Evolutionary conservation across 805 yeast genomes (phyloP), one percentile per base, ranked within the genome.

Genomic region (Monosporozyma unispora): DNA sequence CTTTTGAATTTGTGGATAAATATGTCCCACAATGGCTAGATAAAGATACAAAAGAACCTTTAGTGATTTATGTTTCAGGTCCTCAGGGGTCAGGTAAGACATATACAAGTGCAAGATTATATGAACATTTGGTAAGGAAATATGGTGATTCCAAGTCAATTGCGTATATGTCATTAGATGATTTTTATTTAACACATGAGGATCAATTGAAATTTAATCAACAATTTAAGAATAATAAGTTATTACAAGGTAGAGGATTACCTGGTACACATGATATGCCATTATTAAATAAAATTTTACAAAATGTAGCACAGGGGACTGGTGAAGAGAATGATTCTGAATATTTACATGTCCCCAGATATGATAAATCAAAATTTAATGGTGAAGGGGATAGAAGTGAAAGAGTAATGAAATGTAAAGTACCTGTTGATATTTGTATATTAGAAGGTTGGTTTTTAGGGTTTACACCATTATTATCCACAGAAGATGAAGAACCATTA

Each of bases 401-500:
- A 0, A 57, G 49, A 7, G 52, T 56, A 0, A 53, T 69, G 2
- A 48, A 57, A 3, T 62, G 67, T 4, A 57, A 58, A 0, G 50
- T 52, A 1, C 75, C 77, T 2, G 71, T 79, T 3, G 87, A 85
- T 57, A 75, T 89, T 3, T 74, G 91, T 2, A 64, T 91, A 1
- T 72, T 93, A 39, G 99, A 91, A 67, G 99, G 98, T 4, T 91
- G 99, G 99, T 88, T 90, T 69, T 75, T 80, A 22, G 98, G 98
- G 1, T 91, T 80, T 61, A 53, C 61, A 4, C 72, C 84, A 1
- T 55, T 77, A 18, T 54, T 65, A 1, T 62, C 62, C 3, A 54
- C 53, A 1, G 64, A 62, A 6, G 44, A 49, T 25, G 19, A 49
- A 10, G 47, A 50, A 45, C 31, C 61, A 27, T 35, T 63, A 52